These are phyloP conservation scores for Porodaedalea pini DNA, from an alignment of 1,284 basidiomycete species.

Conservation along the genomic window DNA sequence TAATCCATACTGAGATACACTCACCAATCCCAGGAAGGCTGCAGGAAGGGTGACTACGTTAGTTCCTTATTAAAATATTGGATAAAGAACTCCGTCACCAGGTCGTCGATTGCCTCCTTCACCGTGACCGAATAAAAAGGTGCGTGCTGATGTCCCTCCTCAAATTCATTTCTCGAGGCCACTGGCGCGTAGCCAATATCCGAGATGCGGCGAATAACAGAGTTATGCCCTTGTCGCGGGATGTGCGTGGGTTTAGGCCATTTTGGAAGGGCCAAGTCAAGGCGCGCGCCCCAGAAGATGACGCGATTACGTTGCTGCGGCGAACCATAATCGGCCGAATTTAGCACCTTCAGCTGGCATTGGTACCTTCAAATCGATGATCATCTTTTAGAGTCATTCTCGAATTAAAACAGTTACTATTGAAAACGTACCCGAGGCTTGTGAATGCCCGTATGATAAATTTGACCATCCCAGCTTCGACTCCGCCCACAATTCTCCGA, in stretches of 20 bases:
- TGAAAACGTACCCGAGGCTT: constrained; percentile 51
- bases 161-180: constrained; percentile 24
- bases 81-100: constrained; percentile 43
- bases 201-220: constrained; percentile 23
- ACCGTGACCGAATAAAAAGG: constrained; percentile 55
- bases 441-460: constrained; percentile 55
- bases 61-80: not conserved
- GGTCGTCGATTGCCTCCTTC: constrained; percentile 58
- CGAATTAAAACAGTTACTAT: not conserved
- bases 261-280: constrained; percentile 51
- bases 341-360: constrained; percentile 56
- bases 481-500: constrained; percentile 30
- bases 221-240: constrained; percentile 36
- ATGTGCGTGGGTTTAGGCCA: constrained; percentile 62
- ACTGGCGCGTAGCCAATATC: constrained; percentile 3
- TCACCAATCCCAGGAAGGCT: constrained; percentile 66
- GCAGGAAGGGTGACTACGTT: not conserved
- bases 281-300: constrained; percentile 62
- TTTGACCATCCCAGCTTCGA: constrained; percentile 60
- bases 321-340: constrained; percentile 65
- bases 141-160: constrained; percentile 39
- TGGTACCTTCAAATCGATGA: constrained; percentile 56
- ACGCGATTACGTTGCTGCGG: constrained; percentile 65
- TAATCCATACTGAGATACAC: constrained; percentile 6
- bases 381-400: not conserved